phyloP scores from a whole-genome alignment of 2,329 filamentous ascomycete species.

The Diplodia scrobiculata region DNA sequence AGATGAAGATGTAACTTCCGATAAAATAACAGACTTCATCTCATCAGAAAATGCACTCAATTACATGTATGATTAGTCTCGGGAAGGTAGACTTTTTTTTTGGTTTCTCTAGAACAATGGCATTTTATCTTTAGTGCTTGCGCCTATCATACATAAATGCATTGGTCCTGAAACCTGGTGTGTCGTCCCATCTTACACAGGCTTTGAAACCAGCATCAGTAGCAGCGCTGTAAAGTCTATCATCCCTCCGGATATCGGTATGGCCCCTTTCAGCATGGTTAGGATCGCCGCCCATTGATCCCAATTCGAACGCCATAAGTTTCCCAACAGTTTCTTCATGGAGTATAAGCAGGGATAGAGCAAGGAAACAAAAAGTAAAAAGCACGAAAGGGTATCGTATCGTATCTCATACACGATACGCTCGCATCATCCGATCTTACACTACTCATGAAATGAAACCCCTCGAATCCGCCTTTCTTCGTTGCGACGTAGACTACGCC shows the following conservation, averaged over 20 bases:
- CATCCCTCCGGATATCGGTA: background rate
- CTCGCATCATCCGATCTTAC: slow-evolving; percentile 5
- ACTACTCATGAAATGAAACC: background rate
- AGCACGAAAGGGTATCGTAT: slow-evolving; percentile 19
- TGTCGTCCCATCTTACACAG: background rate
- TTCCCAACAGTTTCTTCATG: background rate
- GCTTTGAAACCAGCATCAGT: background rate
- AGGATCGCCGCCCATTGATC: background rate
- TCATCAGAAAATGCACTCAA: too few relatives aligned
- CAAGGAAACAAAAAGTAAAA: background rate
- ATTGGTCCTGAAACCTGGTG: background rate
- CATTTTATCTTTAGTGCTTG: background rate
- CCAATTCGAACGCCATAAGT: slow-evolving; percentile 4
- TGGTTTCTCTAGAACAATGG: background rate
- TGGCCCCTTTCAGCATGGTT: background rate
- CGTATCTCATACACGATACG: slow-evolving; percentile 23
- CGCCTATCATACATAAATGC: slow-evolving; percentile 23
- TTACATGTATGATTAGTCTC: too few relatives aligned
- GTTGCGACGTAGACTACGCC: background rate
- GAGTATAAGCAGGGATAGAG: background rate
- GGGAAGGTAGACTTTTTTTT: too few relatives aligned
- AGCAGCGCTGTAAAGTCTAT: slow-evolving; percentile 12
- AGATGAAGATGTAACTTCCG: too few relatives aligned
- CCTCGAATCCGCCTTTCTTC: background rate
- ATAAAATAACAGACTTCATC: too few relatives aligned